Base-by-base conservation (phyloP, 2,329 filamentous ascomycete species). In the Aschersonia sp. region DNA sequence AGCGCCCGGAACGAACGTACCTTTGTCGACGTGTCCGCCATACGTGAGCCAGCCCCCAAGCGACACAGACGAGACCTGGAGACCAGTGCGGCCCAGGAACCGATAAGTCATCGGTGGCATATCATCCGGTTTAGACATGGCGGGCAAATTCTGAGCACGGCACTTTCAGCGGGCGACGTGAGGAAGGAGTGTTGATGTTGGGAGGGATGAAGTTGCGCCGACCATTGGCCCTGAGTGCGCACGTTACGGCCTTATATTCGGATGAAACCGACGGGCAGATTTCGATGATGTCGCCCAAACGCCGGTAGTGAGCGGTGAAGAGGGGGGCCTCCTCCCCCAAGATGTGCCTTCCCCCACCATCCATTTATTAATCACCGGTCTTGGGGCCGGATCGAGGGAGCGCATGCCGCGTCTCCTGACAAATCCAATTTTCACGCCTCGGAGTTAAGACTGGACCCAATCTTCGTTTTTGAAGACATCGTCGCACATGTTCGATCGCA, bases 21-120 rank as follows among this genome's bases (percentile, higher is more conserved):
- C 77, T 58, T 79, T 75, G 48, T 81, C 78, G 32, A 86, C 79
- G 55, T 85, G 80, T 14, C 82, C 83, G 47, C 84, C 84, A 54
- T 85, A 87, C 1, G 84, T 87, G 46, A 88, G 70, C 81, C 80
- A 82, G 54, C 79, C 77, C 50, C 79, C 84, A 3, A 88, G 70
- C 2, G 80, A 81, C 52, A 88, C 82, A 43, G 79, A 74, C 31
- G 83, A 87, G 35, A 88, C 82, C 61, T 87, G 79, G 14, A 88
- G 72, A 47, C 84, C 83, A 12, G 81, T 83, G 40, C 75, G 75
- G 57, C 84, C 83, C 6, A 87, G 72, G 64, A 78, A 79, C 55
- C 83, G 79, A 64, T 86, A 86, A 57, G 81, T 71, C 83, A 85
- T 86, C 47, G 63, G 65, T 47, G 65, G 68, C 46, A 66, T 59